These are phyloP conservation scores for Leishmania turanica DNA, from an alignment of 208 protist genomes.

Conservation along the genomic window DNA sequence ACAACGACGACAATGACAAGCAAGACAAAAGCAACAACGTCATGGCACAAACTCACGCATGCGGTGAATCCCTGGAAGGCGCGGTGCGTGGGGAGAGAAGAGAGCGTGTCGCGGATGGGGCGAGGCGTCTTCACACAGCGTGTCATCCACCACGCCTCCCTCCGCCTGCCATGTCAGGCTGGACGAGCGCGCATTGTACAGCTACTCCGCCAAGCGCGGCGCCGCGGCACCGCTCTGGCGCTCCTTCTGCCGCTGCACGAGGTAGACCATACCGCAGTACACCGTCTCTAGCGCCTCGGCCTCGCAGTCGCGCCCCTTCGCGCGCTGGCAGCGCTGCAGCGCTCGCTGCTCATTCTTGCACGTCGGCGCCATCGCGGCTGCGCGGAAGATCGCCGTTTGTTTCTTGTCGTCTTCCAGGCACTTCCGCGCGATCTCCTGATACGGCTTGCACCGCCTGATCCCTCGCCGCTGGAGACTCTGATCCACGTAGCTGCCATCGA, in stretches of 20 bases:
- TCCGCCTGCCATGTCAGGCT: not conserved
- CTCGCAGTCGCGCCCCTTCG: constrained; percentile 67
- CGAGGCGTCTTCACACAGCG: not conserved
- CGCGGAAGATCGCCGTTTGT: constrained; percentile 72
- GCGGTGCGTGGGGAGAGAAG: not conserved
- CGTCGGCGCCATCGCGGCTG: constrained; percentile 54
- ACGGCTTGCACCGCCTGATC: constrained; percentile 71
- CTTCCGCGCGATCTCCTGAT: constrained; percentile 57
- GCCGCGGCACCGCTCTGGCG: constrained; percentile 10
- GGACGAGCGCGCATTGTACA: not conserved
- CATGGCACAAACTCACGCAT: not conserved
- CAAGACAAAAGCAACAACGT: not conserved
- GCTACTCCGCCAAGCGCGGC: constrained; percentile 9
- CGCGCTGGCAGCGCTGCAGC: constrained; percentile 57
- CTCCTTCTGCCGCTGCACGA: constrained; percentile 69
- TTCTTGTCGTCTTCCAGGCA: constrained; percentile 86
- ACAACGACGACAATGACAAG: not conserved
- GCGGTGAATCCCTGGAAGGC: not conserved
- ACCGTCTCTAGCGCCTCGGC: constrained; percentile 77
- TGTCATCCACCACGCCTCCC: not conserved
- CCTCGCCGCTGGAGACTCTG: constrained; percentile 80
- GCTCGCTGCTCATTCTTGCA: constrained; percentile 66
- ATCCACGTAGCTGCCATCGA: constrained; percentile 79
- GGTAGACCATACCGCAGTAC: constrained; percentile 86
- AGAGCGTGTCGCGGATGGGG: not conserved